Base-by-base conservation (phyloP, 2,329 filamentous ascomycete genomes). In the Juglanconis juglandina region DNA sequence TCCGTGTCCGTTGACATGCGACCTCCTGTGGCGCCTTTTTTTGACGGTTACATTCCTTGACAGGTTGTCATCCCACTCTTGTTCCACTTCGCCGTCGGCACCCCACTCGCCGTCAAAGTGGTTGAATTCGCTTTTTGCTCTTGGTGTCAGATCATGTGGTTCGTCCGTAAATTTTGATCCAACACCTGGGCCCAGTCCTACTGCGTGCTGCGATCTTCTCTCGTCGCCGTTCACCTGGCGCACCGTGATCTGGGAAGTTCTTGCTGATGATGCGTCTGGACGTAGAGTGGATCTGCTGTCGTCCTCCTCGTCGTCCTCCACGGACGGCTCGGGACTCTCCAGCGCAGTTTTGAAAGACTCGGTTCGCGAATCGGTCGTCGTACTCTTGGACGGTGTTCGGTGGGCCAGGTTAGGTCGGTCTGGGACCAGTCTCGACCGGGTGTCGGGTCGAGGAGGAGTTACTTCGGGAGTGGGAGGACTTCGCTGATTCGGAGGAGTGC, bases 381-480 rank as follows among this genome's bases (percentile, higher is more conserved):
- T 87, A 9, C 79, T 73, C 63, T 82, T 83, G 37, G 82, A 83
- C 30, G 73, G 72, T 44, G 76, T 72, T 39, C 82, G 80, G 64
- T 86, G 81, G 63, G 73, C 74, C 49, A 79, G 68, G 17, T 72
- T 70, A 17, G 81, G 80, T 37, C 82, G 81, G 50, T 77, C 69
- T 56, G 75, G 69, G 68, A 76, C 77, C 14, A 79, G 73, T 60
- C 77, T 78, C 42, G 72, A 72, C 52, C 58, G 50, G 41, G 11
- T 58, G 24, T 71, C 68, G 48, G 74, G 72, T 62, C 85, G 82
- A 41, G 89, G 89, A 56, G 89, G 90, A 14, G 89, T 92, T 50
- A 89, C 83, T 73, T 92, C 89, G 39, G 89, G 90, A 3, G 89
- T 92, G 37, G 88, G 89, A 14, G 87, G 87, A 67, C 86, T 90